Base-by-base conservation (phyloP, 345 rosid species). In the Arabis hirsuta region DNA sequence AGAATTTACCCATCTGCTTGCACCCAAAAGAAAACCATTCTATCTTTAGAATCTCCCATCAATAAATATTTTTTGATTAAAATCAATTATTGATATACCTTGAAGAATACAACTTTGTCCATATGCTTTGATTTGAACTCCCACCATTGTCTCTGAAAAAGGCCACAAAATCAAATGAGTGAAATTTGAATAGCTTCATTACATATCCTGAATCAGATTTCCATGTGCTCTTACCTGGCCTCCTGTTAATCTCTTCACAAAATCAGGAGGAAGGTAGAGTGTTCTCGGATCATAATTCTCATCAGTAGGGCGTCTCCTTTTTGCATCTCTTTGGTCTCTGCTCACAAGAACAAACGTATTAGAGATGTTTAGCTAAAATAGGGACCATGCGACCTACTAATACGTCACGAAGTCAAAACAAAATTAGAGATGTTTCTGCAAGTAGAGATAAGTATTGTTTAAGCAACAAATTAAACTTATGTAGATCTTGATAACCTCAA, bases 21-120 rank as follows among this genome's bases (percentile, higher is more conserved):
- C 41, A 53, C 53, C 41, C 39, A 58, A 43, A 76, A 71, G 48
- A 71, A 64, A 22, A 34, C 38, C 44, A 51, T 6, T 32, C 20
- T 42, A 50, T 52, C 19, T 22, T 22, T 29, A 5, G 45, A 41
- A 42, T 64, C 42, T 43, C 62, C 56, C 2, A 42, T 36, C 51
- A 64, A 65, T 43, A 4, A n/a, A 41, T 7, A 14, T 47, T 14
- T 62, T 51, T 10, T 19, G 39, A 70, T 19, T 27, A 47, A 45
- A 27, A 62, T 9, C 48, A 42, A 65, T 43, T 14, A 19, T 39
- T 7, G 45, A 34, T 42, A 55, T 81, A 91, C 99, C 99, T 95
- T 95, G 80, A 95, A 95, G 81, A 95, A 95, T 43, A 90, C 69
- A 78, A 95, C 96, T 81, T 95, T 95, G 85, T 95, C 99, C 99